Evolutionary conservation across 1,139 yeast species (phyloP), one percentile per base, ranked within the genome.

Genomic region (Candida sp.): DNA sequence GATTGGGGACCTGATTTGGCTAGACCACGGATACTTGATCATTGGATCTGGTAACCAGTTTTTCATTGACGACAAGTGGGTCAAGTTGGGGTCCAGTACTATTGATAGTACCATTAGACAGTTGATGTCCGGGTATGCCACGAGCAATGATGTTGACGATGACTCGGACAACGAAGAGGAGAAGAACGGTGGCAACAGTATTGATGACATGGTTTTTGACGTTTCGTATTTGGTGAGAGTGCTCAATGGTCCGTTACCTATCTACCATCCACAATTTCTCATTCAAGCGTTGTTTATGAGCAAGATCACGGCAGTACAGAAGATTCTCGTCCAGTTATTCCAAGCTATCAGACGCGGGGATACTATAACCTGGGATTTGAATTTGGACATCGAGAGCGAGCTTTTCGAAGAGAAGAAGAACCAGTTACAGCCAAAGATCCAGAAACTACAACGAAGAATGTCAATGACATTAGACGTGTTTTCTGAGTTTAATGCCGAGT

Each of bases 21-120:
- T 93, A 52, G 78, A 81, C 50, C 84, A 86, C 58, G 97, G 96
- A 0, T 81, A 85, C 33, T 77, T 92, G 54, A 93, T 90, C 1
- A 83, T 90, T 51, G 98, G 96, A 4, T 80, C 96, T 23, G 98
- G 98, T 0, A 93, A 93, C 65, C 98, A 92, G 65, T 78, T 93
- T 47, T 91, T 89, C 61, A 80, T 92, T 47, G 90, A 89, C 54
- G 96, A 91, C 63, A 85, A 88, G 59, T 72, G 81, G 77, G 68
- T 77, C 11, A 64, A 66, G 46, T 54, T 77, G 42, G 77, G 72
- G 0, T 60, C 66, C 2, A 59, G 67, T 4, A 61, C 65, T 6
- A 62, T 77, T 12, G 75, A 74, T 52, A 61, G 69, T 22, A 73
- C 72, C 9, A 73, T 77, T 34, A 61, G 73, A 45, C 77, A 78